Evolutionary conservation across 495 filamentous ascomycete species (phyloP).

Genomic region (Wilcoxina mikolae): DNA sequence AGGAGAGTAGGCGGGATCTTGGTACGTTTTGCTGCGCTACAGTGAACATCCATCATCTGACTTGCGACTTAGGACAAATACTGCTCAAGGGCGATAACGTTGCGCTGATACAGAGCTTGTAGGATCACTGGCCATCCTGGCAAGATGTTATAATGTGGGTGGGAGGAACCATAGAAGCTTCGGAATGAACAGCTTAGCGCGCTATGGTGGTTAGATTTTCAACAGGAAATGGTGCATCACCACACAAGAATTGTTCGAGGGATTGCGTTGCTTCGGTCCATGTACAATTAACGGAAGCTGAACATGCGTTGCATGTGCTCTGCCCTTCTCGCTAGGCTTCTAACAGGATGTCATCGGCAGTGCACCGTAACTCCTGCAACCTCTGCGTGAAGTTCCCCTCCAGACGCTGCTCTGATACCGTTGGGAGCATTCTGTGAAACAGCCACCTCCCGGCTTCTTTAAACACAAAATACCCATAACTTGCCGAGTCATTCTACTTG

Average conservation of each 20-base stretch:
- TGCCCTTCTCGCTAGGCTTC: too few species aligned
- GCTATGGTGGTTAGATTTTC: neutral
- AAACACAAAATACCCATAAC: too few species aligned
- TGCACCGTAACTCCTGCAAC: too few species aligned
- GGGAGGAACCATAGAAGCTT: neutral
- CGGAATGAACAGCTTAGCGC: neutral
- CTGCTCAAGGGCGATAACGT: constrained; percentile 96
- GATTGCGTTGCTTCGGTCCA: neutral
- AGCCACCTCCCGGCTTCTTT: too few species aligned
- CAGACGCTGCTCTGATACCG: too few species aligned
- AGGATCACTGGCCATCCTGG: neutral
- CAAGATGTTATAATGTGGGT: neutral
- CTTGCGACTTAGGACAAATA: constrained; percentile 59
- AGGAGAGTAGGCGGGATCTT: constrained; percentile 61
- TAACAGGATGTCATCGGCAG: too few species aligned
- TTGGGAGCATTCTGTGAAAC: too few species aligned
- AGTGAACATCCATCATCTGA: neutral
- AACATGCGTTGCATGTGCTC: too few species aligned
- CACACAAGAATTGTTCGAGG: neutral
- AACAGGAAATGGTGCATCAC: neutral
- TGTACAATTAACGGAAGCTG: too few species aligned
- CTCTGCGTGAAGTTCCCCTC: too few species aligned
- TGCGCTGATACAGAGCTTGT: constrained; percentile 71
- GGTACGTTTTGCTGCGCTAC: constrained; percentile 40
- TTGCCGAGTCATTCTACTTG: too few species aligned